Evolutionary conservation across 2,329 filamentous ascomycete species (phyloP), one percentile per base, ranked within the genome.

Genomic region (Colletotrichum caudatum): DNA sequence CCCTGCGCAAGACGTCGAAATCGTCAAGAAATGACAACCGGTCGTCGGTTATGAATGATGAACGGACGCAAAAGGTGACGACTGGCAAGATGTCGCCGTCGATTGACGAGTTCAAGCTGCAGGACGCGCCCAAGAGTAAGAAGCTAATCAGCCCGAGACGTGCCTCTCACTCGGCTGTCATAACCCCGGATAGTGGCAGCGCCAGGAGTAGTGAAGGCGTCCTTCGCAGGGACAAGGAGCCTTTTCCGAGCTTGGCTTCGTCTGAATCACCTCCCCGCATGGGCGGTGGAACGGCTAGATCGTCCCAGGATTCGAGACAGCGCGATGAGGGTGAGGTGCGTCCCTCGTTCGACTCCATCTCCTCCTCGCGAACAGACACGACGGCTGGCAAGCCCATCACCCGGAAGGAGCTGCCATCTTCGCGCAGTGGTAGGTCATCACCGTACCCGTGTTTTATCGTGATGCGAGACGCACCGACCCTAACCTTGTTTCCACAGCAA

Each of bases 101-200:
- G 3, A 77, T 74, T 20, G 91, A 93, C 16, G 90, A 90, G 37
- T 95, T 95, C 81, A 94, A 92, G 81, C 82, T 96, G 54, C 93
- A 95, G 77, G 94, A 97, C 60, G 93, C 92, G 1, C 93, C 94
- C 0, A 92, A 91, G 80, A 88, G 85, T 76, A 89, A 88, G 76
- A 87, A 84, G 76, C 73, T 81, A 41, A 75, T 80, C 20, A 81
- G 80, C 67, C 80, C 83, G 4, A 82, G 84, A 66, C 83, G 81
- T 74, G 83, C 82, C 74, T 85, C 85, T 0, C 82, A 85, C 66
- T 82, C 81, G 12, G 78, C 85, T 0, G 80, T 78, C 63, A 76
- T 79, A 26, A 78, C 81, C 6, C 77, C 82, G 50, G 85, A 84
- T 26, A 79, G 81, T 20, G 76, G 74, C 44, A 76, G 82, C 6